A percentile compares a stretch with the other conserved stretches of the same genome.
These are phyloP conservation scores for Pulveroboletus sp. DNA, from an alignment of 768 basidiomycete genomes.

Conservation along the genomic window DNA sequence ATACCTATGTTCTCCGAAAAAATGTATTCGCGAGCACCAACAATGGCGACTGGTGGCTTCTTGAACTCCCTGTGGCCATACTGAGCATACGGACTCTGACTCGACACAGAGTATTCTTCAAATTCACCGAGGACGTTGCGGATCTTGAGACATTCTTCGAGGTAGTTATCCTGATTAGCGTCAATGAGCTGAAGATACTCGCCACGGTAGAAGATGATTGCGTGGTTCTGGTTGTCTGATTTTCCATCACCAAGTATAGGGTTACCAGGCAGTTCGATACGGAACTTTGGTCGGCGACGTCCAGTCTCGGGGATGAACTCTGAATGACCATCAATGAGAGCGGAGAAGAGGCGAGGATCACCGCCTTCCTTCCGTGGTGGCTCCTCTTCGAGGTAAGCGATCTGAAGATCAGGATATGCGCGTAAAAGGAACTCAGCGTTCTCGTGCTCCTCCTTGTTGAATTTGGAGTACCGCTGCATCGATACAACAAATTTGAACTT, in stretches of 20 bases:
- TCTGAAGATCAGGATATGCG: conserved; percentile 97
- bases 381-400: conserved; percentile 98
- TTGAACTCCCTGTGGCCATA: conserved; percentile 88
- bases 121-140: conserved; percentile 97
- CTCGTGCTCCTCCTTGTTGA: conserved; percentile 99
- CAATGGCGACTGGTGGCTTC: conserved; percentile 88
- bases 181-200: conserved; percentile 99
- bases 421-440: conserved; percentile 97
- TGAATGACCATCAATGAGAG: conserved; percentile 96
- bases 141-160: conserved; percentile 99
- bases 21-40: conserved; percentile 98
- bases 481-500: conserved; percentile 99
- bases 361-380: conserved; percentile 90
- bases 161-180: conserved; percentile 99
- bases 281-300: conserved; percentile 90
- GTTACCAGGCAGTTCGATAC: conserved; percentile 97
- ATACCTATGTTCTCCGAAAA: conserved; percentile 99
- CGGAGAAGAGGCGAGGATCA: conserved; percentile 91
- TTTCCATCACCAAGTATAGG: conserved; percentile 99
- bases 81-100: conserved; percentile 87
- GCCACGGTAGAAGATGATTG: conserved; percentile 98
- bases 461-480: conserved; percentile 99
- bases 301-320: conserved; percentile 90
- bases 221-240: conserved; percentile 99
- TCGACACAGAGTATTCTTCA: conserved; percentile 84